Base-by-base conservation (phyloP, 2,329 filamentous ascomycete species). In the Colletotrichum sublineola region DNA sequence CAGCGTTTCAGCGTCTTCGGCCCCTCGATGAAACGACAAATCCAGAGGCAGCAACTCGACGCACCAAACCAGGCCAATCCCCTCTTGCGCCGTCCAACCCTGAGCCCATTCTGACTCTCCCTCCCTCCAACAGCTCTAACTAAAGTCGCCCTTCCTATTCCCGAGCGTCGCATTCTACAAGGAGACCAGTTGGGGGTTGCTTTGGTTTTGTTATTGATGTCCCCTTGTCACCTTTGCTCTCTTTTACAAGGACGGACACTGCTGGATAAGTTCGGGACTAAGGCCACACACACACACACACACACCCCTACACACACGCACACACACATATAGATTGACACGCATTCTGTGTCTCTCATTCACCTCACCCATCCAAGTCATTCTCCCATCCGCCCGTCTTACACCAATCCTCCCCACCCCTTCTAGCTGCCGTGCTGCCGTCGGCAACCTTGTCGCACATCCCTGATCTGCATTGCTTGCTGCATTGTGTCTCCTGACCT, bases 21-120 rank as follows among this genome's bases (percentile, higher is more conserved):
- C 68, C 63, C 68, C 68, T 74, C 55, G 68, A 74, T 74, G 72
- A 74, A 74, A 74, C 72, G 64, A 65, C 52, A 74, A 50, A 46
- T 52, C 31, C 48, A 68, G 61, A 67, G 48, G 60, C 33, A 71
- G 68, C 63, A 74, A 74, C 38, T 71, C 56, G 63, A 50, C 68
- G 61, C 68, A 60, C 55, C 66, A 69, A 62, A 71, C 56, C 72
- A 72, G 68, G 61, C 68, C 72, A 74, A 67, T 72, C 63, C 64
- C 72, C 66, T 72, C 60, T 36, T 53, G 57, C 56, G 60, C 69
- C 66, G 60, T 60, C 55, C 67, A 56, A 61, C 62, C 67, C 63
- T 53, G 65, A 42, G 58, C 52, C 60, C 61, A 63, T 71, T 63
- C 67, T 57, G 57, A 11, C 57, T 63, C 40, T 53, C 36, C 14